Percentiles rank a stretch among this genome's conserved stretches.
Evolutionary conservation across 2,329 filamentous ascomycete genomes (phyloP).

Genomic region (Waltergamsia citrina): DNA sequence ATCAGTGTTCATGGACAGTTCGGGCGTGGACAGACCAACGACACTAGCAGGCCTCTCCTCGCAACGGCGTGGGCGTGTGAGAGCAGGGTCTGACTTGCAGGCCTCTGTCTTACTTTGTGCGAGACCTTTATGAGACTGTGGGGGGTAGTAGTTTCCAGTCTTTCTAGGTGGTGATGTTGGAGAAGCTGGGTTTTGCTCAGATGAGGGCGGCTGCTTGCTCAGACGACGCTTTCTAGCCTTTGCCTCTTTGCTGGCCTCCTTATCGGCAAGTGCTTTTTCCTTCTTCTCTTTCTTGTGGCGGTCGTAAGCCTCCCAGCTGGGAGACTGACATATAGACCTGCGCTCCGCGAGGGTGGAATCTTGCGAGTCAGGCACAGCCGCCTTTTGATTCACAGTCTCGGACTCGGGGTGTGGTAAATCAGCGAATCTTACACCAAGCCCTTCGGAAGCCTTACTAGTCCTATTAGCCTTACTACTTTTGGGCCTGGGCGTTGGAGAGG

Average conservation of each 20-base stretch:
- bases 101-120: not conserved
- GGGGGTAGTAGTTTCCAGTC: slow-evolving; percentile 1
- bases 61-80: not conserved
- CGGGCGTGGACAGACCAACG: not conserved
- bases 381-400: no score
- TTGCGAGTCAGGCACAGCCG: not conserved
- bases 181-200: no score
- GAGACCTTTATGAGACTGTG: not conserved
- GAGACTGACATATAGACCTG: slow-evolving; percentile 46
- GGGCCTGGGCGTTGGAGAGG: no score
- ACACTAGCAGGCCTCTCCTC: not conserved
- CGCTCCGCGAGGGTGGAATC: slow-evolving; percentile 10
- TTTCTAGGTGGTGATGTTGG: not conserved
- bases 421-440: no score
- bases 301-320: slow-evolving; percentile 50
- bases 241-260: slow-evolving; percentile 22
- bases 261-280: slow-evolving; percentile 26
- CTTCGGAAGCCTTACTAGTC: no score
- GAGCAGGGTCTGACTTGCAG: not conserved
- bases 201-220: slow-evolving; percentile 13
- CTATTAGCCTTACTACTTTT: no score
- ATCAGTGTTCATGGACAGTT: not conserved
- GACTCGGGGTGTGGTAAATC: no score
- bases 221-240: slow-evolving; percentile 24
- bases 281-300: slow-evolving; percentile 43